These are phyloP conservation scores for Sugiyamaella mastotermitis DNA, from an alignment of 805 yeast species.

Conservation along the genomic window DNA sequence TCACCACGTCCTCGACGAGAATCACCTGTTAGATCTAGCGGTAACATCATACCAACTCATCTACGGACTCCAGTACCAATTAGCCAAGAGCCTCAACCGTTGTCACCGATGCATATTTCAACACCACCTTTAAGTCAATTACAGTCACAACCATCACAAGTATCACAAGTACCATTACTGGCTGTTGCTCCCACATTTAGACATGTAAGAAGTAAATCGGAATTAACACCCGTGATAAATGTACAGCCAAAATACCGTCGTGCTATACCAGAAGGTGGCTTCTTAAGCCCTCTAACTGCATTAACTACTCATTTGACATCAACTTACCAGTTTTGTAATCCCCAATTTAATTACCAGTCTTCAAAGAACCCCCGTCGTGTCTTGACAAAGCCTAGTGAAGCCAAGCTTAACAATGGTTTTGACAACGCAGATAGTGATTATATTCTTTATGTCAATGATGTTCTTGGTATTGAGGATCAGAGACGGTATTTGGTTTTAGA, in stretches of 20 bases:
- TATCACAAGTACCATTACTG: conserved; percentile 1
- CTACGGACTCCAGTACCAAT: too few relatives aligned
- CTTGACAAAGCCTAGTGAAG: conserved; percentile 86
- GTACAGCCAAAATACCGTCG: conserved; percentile 29
- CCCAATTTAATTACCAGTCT: conserved; percentile 74
- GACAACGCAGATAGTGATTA: conserved; percentile 90
- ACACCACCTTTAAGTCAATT: conserved; percentile 1
- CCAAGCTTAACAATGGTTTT: conserved; percentile 68
- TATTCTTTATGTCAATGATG: conserved; percentile 89
- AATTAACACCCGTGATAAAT: conserved; percentile 28
- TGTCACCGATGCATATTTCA: conserved; percentile 3
- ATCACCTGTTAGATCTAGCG: background rate
- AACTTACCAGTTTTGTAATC: conserved; percentile 79
- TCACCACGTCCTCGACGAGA: too few relatives aligned
- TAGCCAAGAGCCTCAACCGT: conserved; percentile 1
- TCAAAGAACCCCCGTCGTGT: conserved; percentile 88
- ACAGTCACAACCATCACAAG: background rate
- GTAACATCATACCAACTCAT: background rate
- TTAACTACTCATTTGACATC: conserved; percentile 71
- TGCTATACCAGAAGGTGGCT: conserved; percentile 35
- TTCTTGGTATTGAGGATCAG: conserved; percentile 79
- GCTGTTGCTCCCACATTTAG: conserved; percentile 30
- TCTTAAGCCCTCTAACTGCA: conserved; percentile 60
- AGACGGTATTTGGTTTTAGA: conserved; percentile 77
- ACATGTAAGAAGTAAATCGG: conserved; percentile 29